These are phyloP conservation scores for Hirsutella rhossiliensis DNA, from an alignment of 2,329 filamentous ascomycete genomes.

Conservation along the genomic window DNA sequence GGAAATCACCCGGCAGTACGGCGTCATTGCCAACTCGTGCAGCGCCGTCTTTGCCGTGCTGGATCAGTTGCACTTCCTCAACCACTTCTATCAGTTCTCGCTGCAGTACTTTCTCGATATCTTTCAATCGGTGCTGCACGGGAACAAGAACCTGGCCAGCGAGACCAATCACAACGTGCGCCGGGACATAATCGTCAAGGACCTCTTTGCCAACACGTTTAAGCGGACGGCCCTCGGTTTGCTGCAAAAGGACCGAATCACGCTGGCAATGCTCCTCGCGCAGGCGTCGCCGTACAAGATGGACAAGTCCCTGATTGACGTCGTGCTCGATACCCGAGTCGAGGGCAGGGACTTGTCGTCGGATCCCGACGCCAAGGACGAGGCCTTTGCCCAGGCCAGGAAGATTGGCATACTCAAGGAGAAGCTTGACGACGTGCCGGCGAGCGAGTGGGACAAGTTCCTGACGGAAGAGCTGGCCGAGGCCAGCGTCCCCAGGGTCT, in stretches of 20 bases:
- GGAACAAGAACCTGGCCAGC: conserved; percentile 59
- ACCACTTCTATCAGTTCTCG: conserved; percentile 99
- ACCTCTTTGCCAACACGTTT: conserved; percentile 85
- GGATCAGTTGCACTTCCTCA: conserved; percentile 94
- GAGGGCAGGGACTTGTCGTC: conserved; percentile 71
- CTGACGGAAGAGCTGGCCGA: conserved; percentile 78
- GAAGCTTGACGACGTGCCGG: conserved; percentile 48
- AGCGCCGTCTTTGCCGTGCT: conserved; percentile 95
- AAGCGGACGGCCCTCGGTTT: conserved; percentile 87
- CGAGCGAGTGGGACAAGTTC: conserved; percentile 68
- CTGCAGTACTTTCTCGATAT: conserved; percentile 97
- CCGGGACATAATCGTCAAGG: conserved; percentile 79
- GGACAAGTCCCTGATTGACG: conserved; percentile 81
- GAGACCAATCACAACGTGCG: conserved; percentile 67
- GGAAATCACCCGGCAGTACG: conserved; percentile 88
- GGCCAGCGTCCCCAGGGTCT: conserved; percentile 65
- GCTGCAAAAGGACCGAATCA: conserved; percentile 87
- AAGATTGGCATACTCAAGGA: conserved; percentile 65
- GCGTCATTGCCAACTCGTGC: conserved; percentile 84
- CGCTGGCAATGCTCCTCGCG: conserved; percentile 85
- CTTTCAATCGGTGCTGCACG: conserved; percentile 81
- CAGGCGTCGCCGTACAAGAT: conserved; percentile 95
- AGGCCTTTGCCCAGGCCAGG: conserved; percentile 55
- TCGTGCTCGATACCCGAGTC: conserved; percentile 67
- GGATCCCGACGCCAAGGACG: conserved; percentile 48